Conservation (phyloP, 208 protist genomes). For the Endotrypanum monterogeii region DNA sequence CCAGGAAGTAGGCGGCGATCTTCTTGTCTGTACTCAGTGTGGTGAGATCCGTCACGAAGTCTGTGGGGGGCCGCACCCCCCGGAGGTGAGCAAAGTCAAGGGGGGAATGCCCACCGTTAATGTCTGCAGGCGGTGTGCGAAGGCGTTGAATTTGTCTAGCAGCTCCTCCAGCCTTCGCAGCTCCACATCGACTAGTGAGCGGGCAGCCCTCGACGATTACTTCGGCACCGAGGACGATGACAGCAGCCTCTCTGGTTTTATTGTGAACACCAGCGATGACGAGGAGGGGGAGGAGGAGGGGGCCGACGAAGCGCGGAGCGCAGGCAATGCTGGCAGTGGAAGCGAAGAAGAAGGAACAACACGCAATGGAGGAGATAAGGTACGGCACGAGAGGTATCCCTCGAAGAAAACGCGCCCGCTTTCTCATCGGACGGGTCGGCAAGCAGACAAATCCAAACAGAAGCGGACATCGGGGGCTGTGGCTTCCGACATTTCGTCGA, state of each 20-base stretch:
- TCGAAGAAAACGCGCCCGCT: not conserved
- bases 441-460: not conserved
- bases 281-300: constrained; percentile 44
- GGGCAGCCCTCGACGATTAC: constrained; percentile 40
- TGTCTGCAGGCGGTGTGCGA: constrained; percentile 21
- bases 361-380: not conserved
- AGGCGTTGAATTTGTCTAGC: constrained; percentile 30
- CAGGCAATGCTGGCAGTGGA: not conserved
- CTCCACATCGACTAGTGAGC: constrained; percentile 74
- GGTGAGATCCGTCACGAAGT: constrained; percentile 65
- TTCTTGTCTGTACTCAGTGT: constrained; percentile 65
- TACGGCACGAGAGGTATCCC: not conserved
- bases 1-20: constrained; percentile 52
- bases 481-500: not conserved
- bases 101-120: constrained; percentile 9
- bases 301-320: too few relatives aligned
- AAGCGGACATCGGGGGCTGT: not conserved
- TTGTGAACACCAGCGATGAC: constrained; percentile 56
- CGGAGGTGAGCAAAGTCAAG: constrained; percentile 16
- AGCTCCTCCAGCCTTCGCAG: constrained; percentile 55
- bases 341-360: not conserved
- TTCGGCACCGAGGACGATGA: constrained; percentile 44
- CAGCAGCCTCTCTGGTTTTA: constrained; percentile 62
- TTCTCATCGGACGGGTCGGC: not conserved
- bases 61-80: constrained; percentile 72